These are phyloP conservation scores for Pythium brachiatum DNA, from an alignment of 352 stramenopile species.

Conservation along the genomic window DNA sequence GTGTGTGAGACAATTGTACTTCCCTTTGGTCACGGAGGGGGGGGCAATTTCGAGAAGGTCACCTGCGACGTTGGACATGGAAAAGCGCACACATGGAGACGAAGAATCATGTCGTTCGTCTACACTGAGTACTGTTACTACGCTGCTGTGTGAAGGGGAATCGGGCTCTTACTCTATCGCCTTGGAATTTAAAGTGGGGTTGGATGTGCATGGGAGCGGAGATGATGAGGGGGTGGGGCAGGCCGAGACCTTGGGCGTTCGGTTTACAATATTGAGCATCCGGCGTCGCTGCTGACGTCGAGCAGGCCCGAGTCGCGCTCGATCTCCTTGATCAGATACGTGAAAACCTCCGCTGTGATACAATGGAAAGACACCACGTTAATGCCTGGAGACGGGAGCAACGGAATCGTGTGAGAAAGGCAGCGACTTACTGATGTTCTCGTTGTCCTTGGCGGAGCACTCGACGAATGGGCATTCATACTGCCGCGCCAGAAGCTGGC, in stretches of 20 bases:
- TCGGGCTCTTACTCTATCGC: slow-evolving; percentile 2
- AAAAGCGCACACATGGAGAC: slow-evolving; percentile 3
- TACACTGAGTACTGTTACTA: slow-evolving; percentile 4
- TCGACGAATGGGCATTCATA: slow-evolving; percentile 95
- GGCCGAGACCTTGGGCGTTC: background rate
- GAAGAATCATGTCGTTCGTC: slow-evolving; percentile 6
- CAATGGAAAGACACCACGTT: background rate
- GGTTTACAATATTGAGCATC: slow-evolving; percentile 77
- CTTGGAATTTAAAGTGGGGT: background rate
- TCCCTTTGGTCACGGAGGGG: background rate
- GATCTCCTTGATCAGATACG: slow-evolving; percentile 89
- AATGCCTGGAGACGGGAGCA: background rate
- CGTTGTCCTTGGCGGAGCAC: slow-evolving; percentile 91
- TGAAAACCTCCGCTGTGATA: slow-evolving; percentile 83
- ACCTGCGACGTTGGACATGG: background rate
- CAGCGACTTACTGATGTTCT: slow-evolving; percentile 85
- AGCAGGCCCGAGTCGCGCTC: slow-evolving; percentile 86
- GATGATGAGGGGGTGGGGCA: background rate
- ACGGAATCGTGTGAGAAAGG: background rate
- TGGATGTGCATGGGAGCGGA: slow-evolving; percentile 1
- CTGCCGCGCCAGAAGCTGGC: slow-evolving; percentile 83
- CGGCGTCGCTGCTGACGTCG: slow-evolving; percentile 71
- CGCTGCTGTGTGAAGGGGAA: background rate
- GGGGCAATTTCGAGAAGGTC: background rate
- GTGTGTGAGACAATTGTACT: background rate